Conservation (phyloP, 306 rosid genomes). For the Luffa aegyptiaca region DNA sequence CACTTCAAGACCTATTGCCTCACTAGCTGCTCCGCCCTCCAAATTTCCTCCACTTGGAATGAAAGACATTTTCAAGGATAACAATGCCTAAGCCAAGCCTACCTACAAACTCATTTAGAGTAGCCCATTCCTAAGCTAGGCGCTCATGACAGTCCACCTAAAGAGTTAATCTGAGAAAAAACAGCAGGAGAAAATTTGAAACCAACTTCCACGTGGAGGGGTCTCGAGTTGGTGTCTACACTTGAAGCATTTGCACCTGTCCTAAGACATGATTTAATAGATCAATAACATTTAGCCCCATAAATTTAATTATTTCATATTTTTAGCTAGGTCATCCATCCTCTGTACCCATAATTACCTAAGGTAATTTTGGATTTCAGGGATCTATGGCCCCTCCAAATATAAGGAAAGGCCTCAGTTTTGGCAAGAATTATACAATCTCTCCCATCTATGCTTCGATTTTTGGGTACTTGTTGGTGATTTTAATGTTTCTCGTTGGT, state of each 20-base stretch:
- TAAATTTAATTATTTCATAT: neutral
- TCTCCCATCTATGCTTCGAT: too few species aligned
- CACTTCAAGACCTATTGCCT: neutral
- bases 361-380: too few species aligned
- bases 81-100: neutral
- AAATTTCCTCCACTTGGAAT: neutral
- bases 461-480: too few species aligned
- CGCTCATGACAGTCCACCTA: neutral
- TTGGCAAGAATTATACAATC: too few species aligned
- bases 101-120: neutral
- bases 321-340: conserved; percentile 3
- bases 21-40: neutral
- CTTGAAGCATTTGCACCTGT: neutral
- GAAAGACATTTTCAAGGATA: neutral
- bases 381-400: too few species aligned
- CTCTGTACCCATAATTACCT: neutral
- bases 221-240: neutral
- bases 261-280: neutral
- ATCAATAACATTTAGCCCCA: conserved; percentile 1
- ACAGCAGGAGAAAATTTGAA: neutral
- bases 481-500: too few species aligned
- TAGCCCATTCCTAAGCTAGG: neutral
- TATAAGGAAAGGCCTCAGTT: too few species aligned
- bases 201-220: neutral
- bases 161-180: neutral